Evolutionary conservation across 192 early-diverging fungal genomes (phyloP).

Genomic region (Entomortierella chlamydospora): DNA sequence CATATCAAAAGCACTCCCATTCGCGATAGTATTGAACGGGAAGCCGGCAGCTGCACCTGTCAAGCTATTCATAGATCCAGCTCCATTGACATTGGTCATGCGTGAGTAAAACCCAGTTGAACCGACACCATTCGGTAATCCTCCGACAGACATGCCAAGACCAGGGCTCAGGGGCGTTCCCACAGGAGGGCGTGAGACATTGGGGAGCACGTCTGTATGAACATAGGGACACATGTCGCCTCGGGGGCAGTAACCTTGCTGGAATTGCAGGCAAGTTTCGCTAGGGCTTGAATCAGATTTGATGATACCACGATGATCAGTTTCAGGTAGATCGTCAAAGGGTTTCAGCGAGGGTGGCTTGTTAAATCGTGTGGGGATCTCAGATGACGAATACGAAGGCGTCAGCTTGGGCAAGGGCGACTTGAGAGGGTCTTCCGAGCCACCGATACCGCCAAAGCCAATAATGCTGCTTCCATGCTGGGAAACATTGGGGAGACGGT

Average conservation of each 20-base stretch:
- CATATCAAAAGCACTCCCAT: constrained; percentile 29
- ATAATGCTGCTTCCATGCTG: constrained; percentile 47
- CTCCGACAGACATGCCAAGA: constrained; percentile 33
- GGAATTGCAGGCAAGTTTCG: constrained; percentile 57
- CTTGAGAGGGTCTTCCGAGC: constrained; percentile 31
- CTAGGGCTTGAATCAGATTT: constrained; percentile 31
- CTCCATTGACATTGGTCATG: constrained; percentile 22
- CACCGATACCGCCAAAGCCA: constrained; percentile 27
- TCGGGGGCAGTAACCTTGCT: constrained; percentile 57
- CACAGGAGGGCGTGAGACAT: constrained; percentile 34
- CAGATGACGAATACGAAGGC: constrained; percentile 59
- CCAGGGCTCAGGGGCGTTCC: constrained; percentile 32
- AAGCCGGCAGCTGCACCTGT: constrained; percentile 21
- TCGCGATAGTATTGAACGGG: constrained; percentile 39
- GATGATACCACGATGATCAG: constrained; percentile 10
- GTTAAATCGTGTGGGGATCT: constrained; percentile 49
- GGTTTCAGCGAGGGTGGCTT: constrained; percentile 38
- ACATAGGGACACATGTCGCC: constrained; percentile 67
- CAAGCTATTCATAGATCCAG: constrained; percentile 16
- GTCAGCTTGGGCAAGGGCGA: constrained; percentile 55
- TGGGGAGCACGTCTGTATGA: constrained; percentile 49
- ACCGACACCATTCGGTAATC: constrained; percentile 20
- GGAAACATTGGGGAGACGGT: constrained; percentile 25
- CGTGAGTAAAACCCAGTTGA: constrained; percentile 42
- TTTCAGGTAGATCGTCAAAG: constrained; percentile 27